Evolutionary conservation across 768 basidiomycete genomes (phyloP), one percentile per base, ranked within the genome.

Genomic region (Pholiota conissans): DNA sequence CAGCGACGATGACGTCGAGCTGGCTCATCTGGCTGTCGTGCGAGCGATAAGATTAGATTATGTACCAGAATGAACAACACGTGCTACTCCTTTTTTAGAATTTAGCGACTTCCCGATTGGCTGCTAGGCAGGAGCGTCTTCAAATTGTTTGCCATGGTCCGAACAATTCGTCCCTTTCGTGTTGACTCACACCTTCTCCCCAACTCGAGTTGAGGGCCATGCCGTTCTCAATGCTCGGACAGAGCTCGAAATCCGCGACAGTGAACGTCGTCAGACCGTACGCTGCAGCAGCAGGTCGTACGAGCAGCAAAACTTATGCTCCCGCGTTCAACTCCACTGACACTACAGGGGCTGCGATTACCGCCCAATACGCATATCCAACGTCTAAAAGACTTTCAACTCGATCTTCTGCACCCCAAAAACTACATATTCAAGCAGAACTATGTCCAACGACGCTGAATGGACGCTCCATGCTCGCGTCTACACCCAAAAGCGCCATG

Each of bases 191-290:
- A 6, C 9, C 5, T 24, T 18, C 16, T 39, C 37, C 37, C n/a
- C n/a, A 5, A 13, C 13, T 37, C 37, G 1, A 39, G 2, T 39
- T 18, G n/a, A 5, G n/a, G 5, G 30, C 22, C 40, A 54, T 54
- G 53, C 53, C 53, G 9, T 54, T 54, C 53, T 54, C 53, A 13
- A 54, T 54, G 53, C 42, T 54, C 5, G 53, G 53, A 7, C 53
- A 54, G 20, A 54, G 53, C 40, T 54, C 53, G 6, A 54, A 54
- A 26, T 6, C 32, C 9, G 18, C 30, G 8, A 27, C 29, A 32
- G 29, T 18, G 3, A 18, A 18, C 20, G 20, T 54, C 5, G 10
- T 40, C 16, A 14, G 35, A 30, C 40, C 42, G 5, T 27, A 24
- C 16, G 29, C 22, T 3, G 14, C 35, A n/a, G n/a, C n/a, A n/a